Evolutionary conservation across 306 rosid species (phyloP).

Genomic region (Cucurbita ficifolia): DNA sequence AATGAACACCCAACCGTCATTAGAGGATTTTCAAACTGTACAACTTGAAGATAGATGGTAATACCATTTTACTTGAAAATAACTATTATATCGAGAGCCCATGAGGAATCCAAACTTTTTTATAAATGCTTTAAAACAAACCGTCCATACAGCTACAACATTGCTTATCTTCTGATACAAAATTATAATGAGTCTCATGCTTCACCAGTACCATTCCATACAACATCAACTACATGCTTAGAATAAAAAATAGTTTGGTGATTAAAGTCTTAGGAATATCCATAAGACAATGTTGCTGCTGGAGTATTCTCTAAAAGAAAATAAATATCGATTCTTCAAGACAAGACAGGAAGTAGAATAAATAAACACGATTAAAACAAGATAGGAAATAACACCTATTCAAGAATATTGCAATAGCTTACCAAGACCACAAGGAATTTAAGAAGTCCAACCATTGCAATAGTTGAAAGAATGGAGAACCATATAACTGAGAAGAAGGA

Average conservation of each 20-base stretch:
- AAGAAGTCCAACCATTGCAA: constrained; percentile 72
- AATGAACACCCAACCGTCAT: not conserved
- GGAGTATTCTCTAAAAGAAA: not conserved
- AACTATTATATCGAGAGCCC: not conserved
- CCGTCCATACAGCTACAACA: not conserved
- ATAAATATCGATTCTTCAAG: not conserved
- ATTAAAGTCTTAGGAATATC: not conserved
- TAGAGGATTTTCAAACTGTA: not conserved
- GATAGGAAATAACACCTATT: not conserved
- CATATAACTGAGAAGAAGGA: constrained; percentile 88
- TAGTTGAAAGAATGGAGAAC: constrained; percentile 69
- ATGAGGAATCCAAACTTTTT: not conserved
- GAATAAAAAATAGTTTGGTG: not conserved
- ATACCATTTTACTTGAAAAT: not conserved
- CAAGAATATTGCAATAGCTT: constrained; percentile 19
- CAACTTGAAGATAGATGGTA: not conserved
- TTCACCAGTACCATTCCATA: not conserved
- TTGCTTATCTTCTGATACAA: not conserved
- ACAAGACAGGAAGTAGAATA: not conserved
- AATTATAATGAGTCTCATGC: not conserved
- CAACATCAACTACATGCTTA: not conserved
- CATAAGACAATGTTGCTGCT: not conserved
- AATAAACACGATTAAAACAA: not conserved
- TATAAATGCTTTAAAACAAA: not conserved
- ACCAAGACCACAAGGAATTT: constrained; percentile 75